Conservation (phyloP, 306 rosid species). For the Casuarina equisetifolia region DNA sequence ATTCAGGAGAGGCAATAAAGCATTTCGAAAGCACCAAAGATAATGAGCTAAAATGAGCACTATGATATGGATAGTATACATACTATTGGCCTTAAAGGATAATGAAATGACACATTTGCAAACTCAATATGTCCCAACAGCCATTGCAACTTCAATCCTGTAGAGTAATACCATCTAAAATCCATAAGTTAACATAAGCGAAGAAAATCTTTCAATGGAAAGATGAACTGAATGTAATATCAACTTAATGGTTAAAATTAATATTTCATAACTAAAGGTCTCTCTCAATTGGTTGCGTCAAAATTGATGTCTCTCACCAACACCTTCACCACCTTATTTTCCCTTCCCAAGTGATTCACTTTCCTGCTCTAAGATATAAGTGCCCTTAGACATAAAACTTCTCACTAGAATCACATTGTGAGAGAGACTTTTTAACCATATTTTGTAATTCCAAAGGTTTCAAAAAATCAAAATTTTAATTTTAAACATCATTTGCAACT, state of each 20-base stretch:
- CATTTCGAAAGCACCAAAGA: conserved; percentile 14
- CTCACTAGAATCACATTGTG: neutral
- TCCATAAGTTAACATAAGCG: conserved; percentile 13
- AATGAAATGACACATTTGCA: conserved; percentile 69
- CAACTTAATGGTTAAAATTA: neutral
- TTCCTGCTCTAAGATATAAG: neutral
- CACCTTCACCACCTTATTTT: no score
- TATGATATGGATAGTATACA: conserved; percentile 29
- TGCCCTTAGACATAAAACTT: neutral
- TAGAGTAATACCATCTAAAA: conserved; percentile 26
- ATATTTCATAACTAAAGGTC: neutral
- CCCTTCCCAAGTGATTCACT: neutral
- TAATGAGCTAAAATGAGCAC: conserved; percentile 7
- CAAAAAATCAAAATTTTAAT: neutral
- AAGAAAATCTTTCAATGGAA: neutral
- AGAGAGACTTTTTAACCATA: neutral
- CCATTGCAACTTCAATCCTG: conserved; percentile 71
- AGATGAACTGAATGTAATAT: neutral
- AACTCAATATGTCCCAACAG: conserved; percentile 68
- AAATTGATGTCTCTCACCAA: no score
- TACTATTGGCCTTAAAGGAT: conserved; percentile 82
- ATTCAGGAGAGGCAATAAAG: conserved; percentile 18
- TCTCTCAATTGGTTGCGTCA: neutral
- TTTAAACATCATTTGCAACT: neutral
- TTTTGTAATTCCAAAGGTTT: neutral